Conservation (phyloP, 2,329 filamentous ascomycete species). For the Pseudomassariella vexata region DNA sequence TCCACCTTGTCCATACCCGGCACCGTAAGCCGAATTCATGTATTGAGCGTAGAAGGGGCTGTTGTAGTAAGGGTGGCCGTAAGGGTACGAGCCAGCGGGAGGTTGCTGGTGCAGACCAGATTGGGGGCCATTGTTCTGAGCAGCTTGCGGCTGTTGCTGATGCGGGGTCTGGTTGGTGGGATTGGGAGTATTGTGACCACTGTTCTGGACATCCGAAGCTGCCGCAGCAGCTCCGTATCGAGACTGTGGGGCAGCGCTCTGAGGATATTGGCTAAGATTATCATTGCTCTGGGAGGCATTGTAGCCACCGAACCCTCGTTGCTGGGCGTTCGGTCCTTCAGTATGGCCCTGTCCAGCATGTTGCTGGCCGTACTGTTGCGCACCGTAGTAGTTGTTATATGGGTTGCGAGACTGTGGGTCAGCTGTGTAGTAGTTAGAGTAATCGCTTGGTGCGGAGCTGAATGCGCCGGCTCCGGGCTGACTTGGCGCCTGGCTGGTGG, state of each 20-base stretch:
- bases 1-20: conserved; percentile 45
- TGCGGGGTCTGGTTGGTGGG: conserved; percentile 52
- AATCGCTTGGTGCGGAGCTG: conserved; percentile 72
- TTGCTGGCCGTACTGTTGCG: conserved; percentile 47
- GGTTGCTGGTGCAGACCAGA: conserved; percentile 34
- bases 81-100: conserved; percentile 19
- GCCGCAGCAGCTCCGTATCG: conserved; percentile 51
- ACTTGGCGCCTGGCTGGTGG: conserved; percentile 50
- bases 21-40: conserved; percentile 45
- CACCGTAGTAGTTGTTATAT: conserved; percentile 72
- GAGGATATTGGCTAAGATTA: conserved; percentile 65
- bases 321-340: conserved; percentile 65
- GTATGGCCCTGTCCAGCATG: conserved; percentile 60
- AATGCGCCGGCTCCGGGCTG: conserved; percentile 60
- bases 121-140: conserved; percentile 27
- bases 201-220: conserved; percentile 71
- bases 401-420: conserved; percentile 66
- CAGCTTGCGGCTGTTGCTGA: conserved; percentile 24
- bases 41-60: conserved; percentile 61
- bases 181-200: conserved; percentile 86
- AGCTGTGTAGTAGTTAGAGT: conserved; percentile 78
- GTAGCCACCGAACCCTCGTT: conserved; percentile 75
- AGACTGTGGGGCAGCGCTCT: conserved; percentile 64
- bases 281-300: conserved; percentile 53
- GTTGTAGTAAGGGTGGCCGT: conserved; percentile 43